Evolutionary conservation across 1,284 basidiomycete species (phyloP), one percentile per base, ranked within the genome.

Genomic region (Ceratobasidium theobromae): DNA sequence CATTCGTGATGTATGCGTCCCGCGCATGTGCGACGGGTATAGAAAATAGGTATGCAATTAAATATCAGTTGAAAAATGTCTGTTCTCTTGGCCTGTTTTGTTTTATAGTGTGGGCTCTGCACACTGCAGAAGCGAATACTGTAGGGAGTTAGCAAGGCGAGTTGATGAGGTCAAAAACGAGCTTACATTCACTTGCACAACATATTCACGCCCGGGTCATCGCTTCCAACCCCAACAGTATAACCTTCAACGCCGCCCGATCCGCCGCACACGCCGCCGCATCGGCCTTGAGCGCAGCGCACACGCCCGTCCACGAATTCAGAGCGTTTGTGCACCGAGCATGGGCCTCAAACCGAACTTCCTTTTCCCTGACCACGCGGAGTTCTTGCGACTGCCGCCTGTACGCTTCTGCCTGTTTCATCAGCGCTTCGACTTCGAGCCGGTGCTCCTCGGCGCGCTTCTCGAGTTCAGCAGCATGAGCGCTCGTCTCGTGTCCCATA

Each of bases 1-100:
- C 46, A 12, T 28, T 33, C 28, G 27, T 62, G 18, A n/a, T 52
- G 46, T 62, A 62, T 62, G 57, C 57, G 57, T 46, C 57, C 57
- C 57, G 57, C 57, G 57, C 57, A 62, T 41, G 57, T 14, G 43
- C 35, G 55, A n/a, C 35, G 35, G 40, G 41, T 58, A 46, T 18
- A 38, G 35, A 41, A 25, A 35, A 38, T 54, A 35, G 41, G 54
- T 28, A 57, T 45, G 38, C 2, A 28, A 58, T 62, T 60, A 62
- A 62, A 62, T 62, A 62, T 62, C 28, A 51, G 45, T 27, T n/a
- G 48, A 51, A 12, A 41, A 45, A 28, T 51, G 32, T 62, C 46
- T 62, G 57, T 23, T 51, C 18, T 45, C 43, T 45, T 45, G 43
- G 18, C 18, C 51, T 51, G 45, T 40, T 62, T 52, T 52, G 27